A percentile compares a stretch with the other conserved stretches of the same genome.
Evolutionary conservation across 1,284 basidiomycete genomes (phyloP).

Genomic region (Austropuccinia psidii): DNA sequence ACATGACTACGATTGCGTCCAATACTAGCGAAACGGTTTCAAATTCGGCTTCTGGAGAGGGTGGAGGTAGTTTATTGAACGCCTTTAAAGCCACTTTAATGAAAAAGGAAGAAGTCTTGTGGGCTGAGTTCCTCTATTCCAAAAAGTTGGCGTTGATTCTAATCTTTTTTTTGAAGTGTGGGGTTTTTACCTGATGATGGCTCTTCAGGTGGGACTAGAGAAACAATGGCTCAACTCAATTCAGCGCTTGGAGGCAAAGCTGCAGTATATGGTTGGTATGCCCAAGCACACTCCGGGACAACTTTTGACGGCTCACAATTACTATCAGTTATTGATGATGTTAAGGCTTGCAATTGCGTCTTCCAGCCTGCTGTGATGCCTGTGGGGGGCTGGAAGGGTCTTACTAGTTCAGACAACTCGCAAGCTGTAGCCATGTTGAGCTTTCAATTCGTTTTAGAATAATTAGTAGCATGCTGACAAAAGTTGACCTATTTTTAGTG

Average conservation of each 20-base stretch:
- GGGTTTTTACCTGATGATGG: conserved; percentile 35
- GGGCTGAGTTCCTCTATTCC: too few relatives aligned
- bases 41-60: too few relatives aligned
- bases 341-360: conserved; percentile 45
- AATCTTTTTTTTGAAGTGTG: background rate
- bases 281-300: conserved; percentile 45
- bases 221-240: conserved; percentile 44
- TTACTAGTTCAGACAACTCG: conserved; percentile 42
- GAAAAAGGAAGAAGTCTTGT: too few relatives aligned
- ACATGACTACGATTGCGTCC: too few relatives aligned
- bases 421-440: conserved; percentile 41
- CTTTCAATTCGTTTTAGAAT: background rate
- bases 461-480: background rate
- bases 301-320: conserved; percentile 47
- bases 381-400: conserved; percentile 40
- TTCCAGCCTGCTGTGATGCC: conserved; percentile 47
- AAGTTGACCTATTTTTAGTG: conserved; percentile 2
- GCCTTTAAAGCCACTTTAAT: too few relatives aligned
- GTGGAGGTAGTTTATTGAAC: too few relatives aligned
- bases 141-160: too few relatives aligned
- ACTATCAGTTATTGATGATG: conserved; percentile 44
- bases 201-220: conserved; percentile 40
- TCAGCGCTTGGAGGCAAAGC: conserved; percentile 39
- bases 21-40: too few relatives aligned
- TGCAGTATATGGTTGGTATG: conserved; percentile 46